These are phyloP conservation scores for Lepraria neglecta DNA, from an alignment of 495 filamentous ascomycete genomes.

Conservation along the genomic window DNA sequence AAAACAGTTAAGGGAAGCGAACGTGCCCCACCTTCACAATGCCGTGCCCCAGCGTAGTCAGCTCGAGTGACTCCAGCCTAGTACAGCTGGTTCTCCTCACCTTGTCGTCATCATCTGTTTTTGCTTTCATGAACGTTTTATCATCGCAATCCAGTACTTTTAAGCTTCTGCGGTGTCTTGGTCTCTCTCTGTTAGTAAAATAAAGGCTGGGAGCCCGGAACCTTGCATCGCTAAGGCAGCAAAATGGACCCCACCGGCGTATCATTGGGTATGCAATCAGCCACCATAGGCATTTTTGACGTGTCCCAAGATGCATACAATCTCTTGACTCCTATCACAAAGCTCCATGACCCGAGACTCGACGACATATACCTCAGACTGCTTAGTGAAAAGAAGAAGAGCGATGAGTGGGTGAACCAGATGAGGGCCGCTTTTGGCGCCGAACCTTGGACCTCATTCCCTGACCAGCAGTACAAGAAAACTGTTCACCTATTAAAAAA, in stretches of 20 bases:
- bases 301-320: not conserved
- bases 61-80: too few species aligned
- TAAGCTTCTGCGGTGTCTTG: too few species aligned
- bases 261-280: too few species aligned
- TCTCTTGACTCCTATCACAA: not conserved
- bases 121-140: too few species aligned
- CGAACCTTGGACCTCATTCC: not conserved
- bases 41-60: too few species aligned
- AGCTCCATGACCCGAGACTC: not conserved
- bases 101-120: too few species aligned
- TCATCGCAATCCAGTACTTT: too few species aligned
- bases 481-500: not conserved
- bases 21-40: too few species aligned
- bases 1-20: too few species aligned
- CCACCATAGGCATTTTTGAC: not conserved
- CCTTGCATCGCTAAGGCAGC: not conserved
- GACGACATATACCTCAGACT: not conserved
- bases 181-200: too few species aligned
- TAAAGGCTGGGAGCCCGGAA: not conserved
- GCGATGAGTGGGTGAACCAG: not conserved
- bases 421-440: not conserved
- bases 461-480: not conserved
- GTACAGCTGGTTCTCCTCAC: too few species aligned
- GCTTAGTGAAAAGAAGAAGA: not conserved
- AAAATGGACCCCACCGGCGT: too few species aligned